Evolutionary conservation across 1,139 yeast species (phyloP), one percentile per base, ranked within the genome.

Genomic region (Blastobotrys serpentis): DNA sequence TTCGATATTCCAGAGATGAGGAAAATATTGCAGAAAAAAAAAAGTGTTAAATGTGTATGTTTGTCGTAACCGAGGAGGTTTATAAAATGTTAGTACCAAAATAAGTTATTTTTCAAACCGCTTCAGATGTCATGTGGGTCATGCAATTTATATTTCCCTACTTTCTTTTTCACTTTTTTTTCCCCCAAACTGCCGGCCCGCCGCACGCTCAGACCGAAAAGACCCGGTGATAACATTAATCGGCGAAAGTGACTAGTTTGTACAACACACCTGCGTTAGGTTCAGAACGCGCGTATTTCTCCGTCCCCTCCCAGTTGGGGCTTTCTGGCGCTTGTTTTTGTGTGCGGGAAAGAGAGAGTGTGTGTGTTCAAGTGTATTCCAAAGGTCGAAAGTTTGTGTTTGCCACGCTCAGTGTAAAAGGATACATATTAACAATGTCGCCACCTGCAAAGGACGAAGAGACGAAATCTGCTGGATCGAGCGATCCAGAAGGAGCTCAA

Each of bases 401-500:
- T 17, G 42, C 42, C 33, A 40, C 43, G 43, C 32, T 29, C 34
- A 23, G 26, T 5, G 10, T 13, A 25, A 40, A 4, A 16, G 11
- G 4, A 36, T 21, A 26, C 18, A 4, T 3, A 25, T 16, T 4
- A 7, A 37, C 13, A 34, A 43, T 43, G 46, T 22, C 46, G 16
- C 46, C 46, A 30, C 18, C 42, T 10, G n/a, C 34, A 18, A 36
- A 43, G 19, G 44, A 42, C 37, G 38, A 32, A 17, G 36, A 30
- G 32, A 22, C 29, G 6, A 30, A 11, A 10, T 41, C 23, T 13
- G 17, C 41, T 22, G 43, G 37, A 18, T 41, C 42, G 16, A 14
- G 32, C 7, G 42, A 38, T 17, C 23, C 42, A 7, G 42, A 14
- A 21, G n/a, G 26, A 13, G 16, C 29, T 38, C 30, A 26, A 13